phyloP scores from a whole-genome alignment of 2,329 filamentous ascomycete genomes.

The Aschersonia sp. region DNA sequence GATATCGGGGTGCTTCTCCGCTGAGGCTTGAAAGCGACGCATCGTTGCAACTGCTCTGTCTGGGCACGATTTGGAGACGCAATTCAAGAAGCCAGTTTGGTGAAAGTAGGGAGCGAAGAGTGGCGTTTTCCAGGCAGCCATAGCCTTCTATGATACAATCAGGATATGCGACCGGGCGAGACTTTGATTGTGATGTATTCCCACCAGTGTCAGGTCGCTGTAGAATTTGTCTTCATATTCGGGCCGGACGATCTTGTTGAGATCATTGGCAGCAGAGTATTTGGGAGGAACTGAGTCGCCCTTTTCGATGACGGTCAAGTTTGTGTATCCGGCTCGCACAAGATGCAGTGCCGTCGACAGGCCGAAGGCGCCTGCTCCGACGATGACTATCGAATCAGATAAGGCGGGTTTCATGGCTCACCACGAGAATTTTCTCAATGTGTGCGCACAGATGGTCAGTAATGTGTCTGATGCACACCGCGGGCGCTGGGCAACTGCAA shows the following conservation, averaged over 20 bases:
- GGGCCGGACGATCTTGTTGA: constrained; percentile 46
- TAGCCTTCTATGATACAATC: constrained; percentile 22
- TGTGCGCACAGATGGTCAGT: neutral
- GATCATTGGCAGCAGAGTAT: constrained; percentile 39
- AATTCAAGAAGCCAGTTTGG: constrained; percentile 26
- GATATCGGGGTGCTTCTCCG: constrained; percentile 23
- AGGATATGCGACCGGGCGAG: neutral
- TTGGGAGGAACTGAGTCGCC: constrained; percentile 22
- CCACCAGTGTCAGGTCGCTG: constrained; percentile 35
- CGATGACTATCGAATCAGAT: constrained; percentile 9
- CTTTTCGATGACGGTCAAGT: constrained; percentile 32
- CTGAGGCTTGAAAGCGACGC: constrained; percentile 24
- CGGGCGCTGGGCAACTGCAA: too few relatives aligned
- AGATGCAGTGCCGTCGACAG: constrained; percentile 34
- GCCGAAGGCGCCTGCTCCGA: constrained; percentile 34
- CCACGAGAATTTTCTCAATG: neutral
- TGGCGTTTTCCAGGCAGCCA: constrained; percentile 34
- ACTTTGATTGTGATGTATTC: neutral
- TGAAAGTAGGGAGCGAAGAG: constrained; percentile 37
- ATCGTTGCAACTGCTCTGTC: constrained; percentile 31
- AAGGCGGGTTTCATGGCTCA: neutral
- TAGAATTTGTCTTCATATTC: constrained; percentile 45
- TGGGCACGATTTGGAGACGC: constrained; percentile 29
- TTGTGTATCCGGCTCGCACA: constrained; percentile 23
- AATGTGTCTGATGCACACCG: neutral